phyloP scores from a whole-genome alignment of 2,329 filamentous ascomycete species.

The Colletotrichum sp. region DNA sequence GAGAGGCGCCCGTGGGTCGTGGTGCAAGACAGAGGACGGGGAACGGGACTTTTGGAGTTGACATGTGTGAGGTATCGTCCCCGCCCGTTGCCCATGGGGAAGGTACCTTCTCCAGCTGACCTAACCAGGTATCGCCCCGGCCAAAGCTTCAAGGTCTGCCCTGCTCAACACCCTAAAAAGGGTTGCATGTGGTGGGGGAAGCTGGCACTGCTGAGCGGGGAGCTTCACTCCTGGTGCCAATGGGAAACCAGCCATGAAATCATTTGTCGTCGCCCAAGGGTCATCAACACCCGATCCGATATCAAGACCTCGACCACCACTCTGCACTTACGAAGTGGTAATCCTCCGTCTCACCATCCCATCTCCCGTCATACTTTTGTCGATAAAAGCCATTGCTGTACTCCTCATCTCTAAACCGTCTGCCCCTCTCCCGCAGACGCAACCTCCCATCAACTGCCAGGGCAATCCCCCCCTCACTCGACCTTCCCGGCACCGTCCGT shows the following conservation, averaged over 20 bases:
- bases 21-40: background rate
- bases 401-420: background rate
- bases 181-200: slow-evolving; percentile 17
- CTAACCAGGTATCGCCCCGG: background rate
- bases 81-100: background rate
- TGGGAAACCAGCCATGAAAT: slow-evolving; percentile 9
- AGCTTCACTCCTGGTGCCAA: slow-evolving; percentile 8
- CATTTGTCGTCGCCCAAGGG: slow-evolving; percentile 2
- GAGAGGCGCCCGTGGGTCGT: background rate
- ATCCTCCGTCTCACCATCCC: background rate
- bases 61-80: slow-evolving; percentile 14
- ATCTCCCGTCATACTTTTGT: background rate
- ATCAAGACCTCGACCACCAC: background rate
- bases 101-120: background rate
- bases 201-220: background rate
- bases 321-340: background rate
- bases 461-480: background rate
- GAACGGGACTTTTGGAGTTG: slow-evolving; percentile 5
- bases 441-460: background rate
- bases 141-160: slow-evolving; percentile 6
- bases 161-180: slow-evolving; percentile 1
- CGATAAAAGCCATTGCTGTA: background rate
- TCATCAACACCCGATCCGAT: background rate
- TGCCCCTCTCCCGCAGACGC: background rate
- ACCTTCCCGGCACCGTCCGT: background rate